Conservation (phyloP, 306 rosid species). For the Oxytropis ochrocephala region DNA sequence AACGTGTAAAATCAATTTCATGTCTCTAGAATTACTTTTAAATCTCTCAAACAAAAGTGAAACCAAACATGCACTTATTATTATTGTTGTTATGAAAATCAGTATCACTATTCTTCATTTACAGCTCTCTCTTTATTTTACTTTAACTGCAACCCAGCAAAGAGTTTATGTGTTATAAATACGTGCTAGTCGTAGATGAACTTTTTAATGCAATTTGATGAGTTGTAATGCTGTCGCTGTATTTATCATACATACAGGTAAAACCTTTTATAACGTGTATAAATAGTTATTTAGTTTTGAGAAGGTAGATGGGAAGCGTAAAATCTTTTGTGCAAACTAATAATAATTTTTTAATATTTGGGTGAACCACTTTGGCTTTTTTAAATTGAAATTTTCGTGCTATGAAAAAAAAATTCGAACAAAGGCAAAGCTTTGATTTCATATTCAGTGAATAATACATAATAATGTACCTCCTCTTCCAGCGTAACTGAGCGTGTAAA, state of each 20-base stretch:
- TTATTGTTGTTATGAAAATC: too few relatives aligned
- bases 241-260: not conserved
- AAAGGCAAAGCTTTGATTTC: conserved; percentile 4
- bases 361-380: not conserved
- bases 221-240: not conserved
- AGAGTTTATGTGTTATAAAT: not conserved
- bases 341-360: not conserved
- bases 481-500: too few relatives aligned
- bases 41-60: too few relatives aligned
- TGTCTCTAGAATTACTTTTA: too few relatives aligned
- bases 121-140: not conserved
- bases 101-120: not conserved
- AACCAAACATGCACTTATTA: too few relatives aligned
- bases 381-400: not conserved
- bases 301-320: conserved; percentile 8
- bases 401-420: not conserved
- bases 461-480: not conserved
- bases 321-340: not conserved
- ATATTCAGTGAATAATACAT: not conserved
- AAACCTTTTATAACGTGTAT: conserved; percentile 1
- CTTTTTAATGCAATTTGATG: not conserved
- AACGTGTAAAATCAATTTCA: too few relatives aligned
- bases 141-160: not conserved
- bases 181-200: not conserved
- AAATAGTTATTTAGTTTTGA: not conserved